A percentile compares a stretch with the other conserved stretches of the same genome.
These are phyloP conservation scores for Spinellus fusiger DNA, from an alignment of 192 early-diverging fungal species.

Conservation along the genomic window DNA sequence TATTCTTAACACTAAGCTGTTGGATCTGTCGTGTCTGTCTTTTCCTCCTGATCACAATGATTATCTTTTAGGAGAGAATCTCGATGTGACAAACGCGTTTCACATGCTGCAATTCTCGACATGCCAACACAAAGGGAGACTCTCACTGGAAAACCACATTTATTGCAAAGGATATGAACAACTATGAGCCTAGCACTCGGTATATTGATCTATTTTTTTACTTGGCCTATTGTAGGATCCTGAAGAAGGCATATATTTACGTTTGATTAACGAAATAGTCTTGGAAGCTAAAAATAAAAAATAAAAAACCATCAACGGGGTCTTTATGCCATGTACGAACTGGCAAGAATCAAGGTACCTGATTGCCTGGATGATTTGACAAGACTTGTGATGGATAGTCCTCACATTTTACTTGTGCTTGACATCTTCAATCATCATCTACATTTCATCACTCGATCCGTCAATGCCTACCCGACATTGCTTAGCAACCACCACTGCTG, in stretches of 20 bases:
- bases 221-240: neutral
- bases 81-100: neutral
- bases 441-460: too few relatives aligned
- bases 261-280: neutral
- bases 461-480: neutral
- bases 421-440: neutral
- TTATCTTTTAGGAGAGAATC: neutral
- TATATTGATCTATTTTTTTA: neutral
- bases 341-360: neutral
- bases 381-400: neutral
- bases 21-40: neutral
- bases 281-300: neutral
- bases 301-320: neutral
- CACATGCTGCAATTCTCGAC: neutral
- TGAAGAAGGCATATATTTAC: neutral
- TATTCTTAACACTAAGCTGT: too few relatives aligned
- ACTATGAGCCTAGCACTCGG: neutral
- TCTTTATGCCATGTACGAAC: neutral
- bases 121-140: neutral
- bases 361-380: neutral
- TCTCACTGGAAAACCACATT: neutral
- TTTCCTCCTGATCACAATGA: neutral
- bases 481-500: neutral
- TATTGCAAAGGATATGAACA: neutral
- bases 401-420: neutral